A percentile compares a stretch with the other conserved stretches of the same genome.
phyloP scores from a whole-genome alignment of 2,329 filamentous ascomycete genomes.

The Pseudogymnoascus sp. region DNA sequence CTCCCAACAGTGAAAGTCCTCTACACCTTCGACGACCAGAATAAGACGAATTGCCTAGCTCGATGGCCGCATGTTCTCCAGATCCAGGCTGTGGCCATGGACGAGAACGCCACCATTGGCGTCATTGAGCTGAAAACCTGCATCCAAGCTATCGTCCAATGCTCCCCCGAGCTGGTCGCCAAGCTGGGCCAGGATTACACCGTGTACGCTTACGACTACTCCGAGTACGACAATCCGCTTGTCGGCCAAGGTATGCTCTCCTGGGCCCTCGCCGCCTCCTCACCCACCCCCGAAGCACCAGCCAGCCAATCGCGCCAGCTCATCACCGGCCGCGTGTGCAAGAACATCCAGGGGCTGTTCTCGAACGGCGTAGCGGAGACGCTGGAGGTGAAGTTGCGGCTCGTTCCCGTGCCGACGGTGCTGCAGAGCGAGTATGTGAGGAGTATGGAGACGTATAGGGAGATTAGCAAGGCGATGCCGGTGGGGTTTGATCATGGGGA shows the following conservation, averaged over 20 bases:
- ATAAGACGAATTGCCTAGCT: conserved; percentile 83
- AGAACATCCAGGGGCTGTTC: conserved; percentile 78
- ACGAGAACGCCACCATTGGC: conserved; percentile 65
- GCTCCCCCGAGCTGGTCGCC: conserved; percentile 79
- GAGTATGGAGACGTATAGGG: conserved; percentile 55
- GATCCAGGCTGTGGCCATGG: conserved; percentile 73
- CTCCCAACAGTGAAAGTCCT: conserved; percentile 74
- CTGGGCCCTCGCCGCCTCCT: conserved; percentile 59
- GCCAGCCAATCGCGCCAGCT: conserved; percentile 58
- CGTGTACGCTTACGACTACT: conserved; percentile 96
- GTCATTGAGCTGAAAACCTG: conserved; percentile 83
- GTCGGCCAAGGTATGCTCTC: conserved; percentile 96
- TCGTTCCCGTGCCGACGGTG: conserved; percentile 63
- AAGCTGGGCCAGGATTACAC: conserved; percentile 73
- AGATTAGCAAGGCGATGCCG: conserved; percentile 50
- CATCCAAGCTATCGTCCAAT: conserved; percentile 68
- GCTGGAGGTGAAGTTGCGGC: conserved; percentile 83
- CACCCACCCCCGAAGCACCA: conserved; percentile 46
- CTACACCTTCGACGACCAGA: conserved; percentile 89
- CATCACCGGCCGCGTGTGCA: conserved; percentile 85
- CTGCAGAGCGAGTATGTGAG: conserved; percentile 54
- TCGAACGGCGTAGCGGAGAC: conserved; percentile 78
- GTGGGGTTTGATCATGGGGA: conserved; percentile 63
- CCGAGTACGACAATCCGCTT: conserved; percentile 85
- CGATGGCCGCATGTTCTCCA: conserved; percentile 73